Conservation (phyloP, 2,329 filamentous ascomycete species). For the Hyphodiscus sp. region DNA sequence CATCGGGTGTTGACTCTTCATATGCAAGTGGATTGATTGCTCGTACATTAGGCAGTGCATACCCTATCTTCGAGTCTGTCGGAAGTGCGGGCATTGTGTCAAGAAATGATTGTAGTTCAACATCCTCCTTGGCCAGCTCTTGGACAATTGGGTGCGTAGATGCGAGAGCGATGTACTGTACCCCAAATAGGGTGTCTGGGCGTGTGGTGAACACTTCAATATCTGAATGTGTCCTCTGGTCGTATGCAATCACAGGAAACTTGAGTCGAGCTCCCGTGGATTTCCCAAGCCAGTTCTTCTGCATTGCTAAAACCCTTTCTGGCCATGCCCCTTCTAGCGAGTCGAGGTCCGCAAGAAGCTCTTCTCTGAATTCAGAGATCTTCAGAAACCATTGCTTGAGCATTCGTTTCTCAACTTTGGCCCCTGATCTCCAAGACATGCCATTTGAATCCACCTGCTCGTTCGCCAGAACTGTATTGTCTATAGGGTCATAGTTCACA, state of each 20-base stretch:
- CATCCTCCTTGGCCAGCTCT: conserved; percentile 51
- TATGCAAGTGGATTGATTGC: conserved; percentile 62
- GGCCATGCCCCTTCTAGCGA: conserved; percentile 67
- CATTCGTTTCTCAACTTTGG: conserved; percentile 70
- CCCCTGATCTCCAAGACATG: conserved; percentile 80
- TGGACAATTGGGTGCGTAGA: conserved; percentile 64
- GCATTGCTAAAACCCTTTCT: conserved; percentile 74
- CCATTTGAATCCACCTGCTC: conserved; percentile 88
- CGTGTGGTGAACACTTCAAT: conserved; percentile 79
- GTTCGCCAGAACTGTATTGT: conserved; percentile 84
- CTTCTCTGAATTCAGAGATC: conserved; percentile 72
- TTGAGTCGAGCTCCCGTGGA: conserved; percentile 66
- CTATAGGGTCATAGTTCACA: conserved; percentile 87
- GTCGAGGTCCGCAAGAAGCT: conserved; percentile 65
- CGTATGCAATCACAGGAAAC: conserved; percentile 51
- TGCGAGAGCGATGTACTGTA: conserved; percentile 77
- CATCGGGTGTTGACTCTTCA: conserved; percentile 42
- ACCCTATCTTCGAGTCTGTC: conserved; percentile 58
- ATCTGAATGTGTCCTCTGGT: conserved; percentile 14
- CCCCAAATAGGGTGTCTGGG: conserved; percentile 80
- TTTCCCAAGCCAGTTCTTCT: conserved; percentile 82
- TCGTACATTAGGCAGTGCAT: conserved; percentile 53
- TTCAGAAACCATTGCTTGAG: conserved; percentile 88
- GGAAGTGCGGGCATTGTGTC: conserved; percentile 52
- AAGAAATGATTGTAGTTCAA: conserved; percentile 61